Evolutionary conservation across 331 rosid genomes (phyloP).

Genomic region (Pyrus hybrid): DNA sequence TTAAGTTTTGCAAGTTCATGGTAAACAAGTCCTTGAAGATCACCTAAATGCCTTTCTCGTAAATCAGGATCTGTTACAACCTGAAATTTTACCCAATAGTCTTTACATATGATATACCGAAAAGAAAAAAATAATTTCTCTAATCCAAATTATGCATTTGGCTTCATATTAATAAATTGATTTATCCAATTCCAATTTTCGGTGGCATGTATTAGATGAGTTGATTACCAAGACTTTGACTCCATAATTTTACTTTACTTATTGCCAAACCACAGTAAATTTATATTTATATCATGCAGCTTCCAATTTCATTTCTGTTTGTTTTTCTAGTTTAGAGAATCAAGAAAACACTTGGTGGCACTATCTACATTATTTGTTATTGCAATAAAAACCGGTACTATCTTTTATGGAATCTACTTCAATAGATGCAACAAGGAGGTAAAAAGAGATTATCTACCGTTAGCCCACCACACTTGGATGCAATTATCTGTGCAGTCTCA

Average conservation of each 20-base stretch:
- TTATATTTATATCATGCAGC: no score
- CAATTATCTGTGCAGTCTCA: slow-evolving; percentile 81
- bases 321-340: background rate
- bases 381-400: background rate
- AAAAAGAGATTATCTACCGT: slow-evolving; percentile 44
- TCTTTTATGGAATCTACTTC: background rate
- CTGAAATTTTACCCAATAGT: slow-evolving; percentile 30
- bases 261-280: background rate
- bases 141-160: background rate
- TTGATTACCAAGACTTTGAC: background rate
- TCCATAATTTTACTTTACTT: background rate
- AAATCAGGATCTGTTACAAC: slow-evolving; percentile 59
- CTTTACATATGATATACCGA: background rate
- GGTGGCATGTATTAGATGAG: background rate
- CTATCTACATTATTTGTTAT: background rate
- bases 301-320: no score
- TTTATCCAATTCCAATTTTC: background rate
- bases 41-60: slow-evolving; percentile 83
- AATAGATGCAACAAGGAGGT: background rate
- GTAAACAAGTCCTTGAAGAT: slow-evolving; percentile 63
- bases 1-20: slow-evolving; percentile 36
- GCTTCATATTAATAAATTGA: background rate
- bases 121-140: background rate
- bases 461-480: slow-evolving; percentile 54
- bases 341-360: background rate